Evolutionary conservation across 345 rosid genomes (phyloP).

Genomic region (Brassica juncea): DNA sequence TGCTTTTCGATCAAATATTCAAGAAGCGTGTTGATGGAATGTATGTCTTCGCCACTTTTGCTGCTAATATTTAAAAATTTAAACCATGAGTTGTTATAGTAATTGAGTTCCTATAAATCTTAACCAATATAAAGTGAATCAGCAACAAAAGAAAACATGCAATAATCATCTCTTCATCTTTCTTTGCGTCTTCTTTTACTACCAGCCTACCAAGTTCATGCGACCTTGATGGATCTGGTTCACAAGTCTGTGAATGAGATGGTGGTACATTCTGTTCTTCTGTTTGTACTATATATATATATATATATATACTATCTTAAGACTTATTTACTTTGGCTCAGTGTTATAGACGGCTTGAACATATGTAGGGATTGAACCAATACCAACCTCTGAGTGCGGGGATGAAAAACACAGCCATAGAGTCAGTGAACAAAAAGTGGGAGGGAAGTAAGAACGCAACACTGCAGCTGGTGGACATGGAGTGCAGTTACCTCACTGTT

Average conservation of each 20-base stretch:
- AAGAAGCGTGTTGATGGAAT: conserved; percentile 96
- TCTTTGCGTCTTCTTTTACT: not conserved
- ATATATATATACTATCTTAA: not conserved
- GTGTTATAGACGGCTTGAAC: conserved; percentile 22
- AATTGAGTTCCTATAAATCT: conserved; percentile 5
- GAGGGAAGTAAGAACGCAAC: conserved; percentile 88
- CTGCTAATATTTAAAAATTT: conserved; percentile 1
- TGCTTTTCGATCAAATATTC: conserved; percentile 86
- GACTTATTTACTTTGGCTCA: not conserved
- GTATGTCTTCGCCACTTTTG: conserved; percentile 45
- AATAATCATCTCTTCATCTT: not conserved
- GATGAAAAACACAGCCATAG: conserved; percentile 83
- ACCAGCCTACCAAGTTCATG: conserved; percentile 72
- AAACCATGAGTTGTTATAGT: conserved; percentile 17
- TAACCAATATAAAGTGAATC: conserved; percentile 13
- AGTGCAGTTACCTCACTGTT: conserved; percentile 83
- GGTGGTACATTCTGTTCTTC: conserved; percentile 50
- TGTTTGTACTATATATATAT: not conserved
- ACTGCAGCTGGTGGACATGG: conserved; percentile 93
- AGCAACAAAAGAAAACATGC: not conserved
- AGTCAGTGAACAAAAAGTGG: conserved; percentile 86
- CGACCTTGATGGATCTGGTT: conserved; percentile 83
- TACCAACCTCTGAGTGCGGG: conserved; percentile 87
- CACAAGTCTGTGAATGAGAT: conserved; percentile 93
- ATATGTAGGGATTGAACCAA: conserved; percentile 83